phyloP scores from a whole-genome alignment of 2,329 filamentous ascomycete species.

The Boeremia exigua region DNA sequence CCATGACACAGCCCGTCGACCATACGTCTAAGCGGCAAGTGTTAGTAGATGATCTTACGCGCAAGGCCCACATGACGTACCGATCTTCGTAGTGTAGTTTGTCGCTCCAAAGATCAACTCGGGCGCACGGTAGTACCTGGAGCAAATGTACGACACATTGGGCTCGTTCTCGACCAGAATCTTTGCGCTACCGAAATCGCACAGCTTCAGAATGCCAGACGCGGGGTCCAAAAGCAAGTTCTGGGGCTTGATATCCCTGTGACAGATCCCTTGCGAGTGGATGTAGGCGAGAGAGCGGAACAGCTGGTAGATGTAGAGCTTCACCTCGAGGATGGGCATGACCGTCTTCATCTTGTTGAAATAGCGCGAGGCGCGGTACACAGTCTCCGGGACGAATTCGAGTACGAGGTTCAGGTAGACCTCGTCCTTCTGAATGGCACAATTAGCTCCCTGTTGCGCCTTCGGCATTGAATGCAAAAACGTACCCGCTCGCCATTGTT shows the following conservation, averaged over 20 bases:
- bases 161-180: conserved; percentile 98
- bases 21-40: conserved; percentile 76
- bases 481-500: conserved; percentile 96
- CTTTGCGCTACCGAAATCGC: conserved; percentile 98
- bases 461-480: conserved; percentile 29
- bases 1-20: conserved; percentile 99
- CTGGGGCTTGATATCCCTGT: conserved; percentile 98
- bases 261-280: conserved; percentile 98
- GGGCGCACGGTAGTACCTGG: conserved; percentile 95
- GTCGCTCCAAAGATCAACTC: conserved; percentile 98
- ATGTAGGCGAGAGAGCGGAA: conserved; percentile 99
- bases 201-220: conserved; percentile 92
- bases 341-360: conserved; percentile 99
- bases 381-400: conserved; percentile 97
- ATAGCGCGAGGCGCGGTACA: conserved; percentile 96
- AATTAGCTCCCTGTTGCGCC: conserved; percentile 38
- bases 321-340: conserved; percentile 98
- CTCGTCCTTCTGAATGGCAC: conserved; percentile 72
- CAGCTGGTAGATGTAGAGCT: conserved; percentile 99
- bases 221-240: conserved; percentile 92
- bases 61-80: conserved; percentile 61
- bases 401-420: conserved; percentile 98
- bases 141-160: conserved; percentile 99
- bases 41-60: conserved; percentile 26
- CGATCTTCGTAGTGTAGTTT: conserved; percentile 99